Evolutionary conservation across 495 filamentous ascomycete species (phyloP), one percentile per base, ranked within the genome.

Genomic region (Aspergillus heteromorphus): DNA sequence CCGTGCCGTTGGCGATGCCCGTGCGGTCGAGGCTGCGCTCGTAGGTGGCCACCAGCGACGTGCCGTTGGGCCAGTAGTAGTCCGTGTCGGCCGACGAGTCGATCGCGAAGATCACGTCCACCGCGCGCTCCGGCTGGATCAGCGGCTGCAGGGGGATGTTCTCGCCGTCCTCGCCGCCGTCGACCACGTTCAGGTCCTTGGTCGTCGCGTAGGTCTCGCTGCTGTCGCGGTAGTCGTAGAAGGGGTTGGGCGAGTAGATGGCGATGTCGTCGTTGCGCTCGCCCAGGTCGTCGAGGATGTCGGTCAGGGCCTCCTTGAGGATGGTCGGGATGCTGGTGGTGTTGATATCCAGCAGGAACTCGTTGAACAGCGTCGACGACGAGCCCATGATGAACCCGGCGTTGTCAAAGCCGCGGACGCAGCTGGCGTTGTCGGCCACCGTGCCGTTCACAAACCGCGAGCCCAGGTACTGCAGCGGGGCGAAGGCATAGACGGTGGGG

Each of bases 61-160:
- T 86, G 27, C 89, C 92, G 69, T 95, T 91, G 36, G 92, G 92
- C 88, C 89, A 96, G 72, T 74, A 77, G 53, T 75, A 76, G 18
- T 70, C 65, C 0, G 86, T 91, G 68, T 96, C 91, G 21, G 89
- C 91, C 6, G 86, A 89, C 49, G 81, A 83, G 71, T 97, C 92
- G 57, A 95, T 75, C 18, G 91, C 91, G 66, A 96, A 95, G 65
- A 96, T 89, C 25, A 96, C 87, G 63, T 96, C 92, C 40, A 97
- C 84, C 45, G 77, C 59, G 21, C 92, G 87, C 11, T 62, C 7
- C 0, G 88, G 88, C 56, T 95, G 89, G 62, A 95, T 86, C 4
- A 91, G 76, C 0, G 92, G 92, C 59, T 91, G 77, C 1, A 96
- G 75, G 0, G 91, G 90, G 49, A 95, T 84, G 71, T 95, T 96